These are phyloP conservation scores for Fusarium sp. DNA, from an alignment of 2,329 filamentous ascomycete species.

Conservation along the genomic window DNA sequence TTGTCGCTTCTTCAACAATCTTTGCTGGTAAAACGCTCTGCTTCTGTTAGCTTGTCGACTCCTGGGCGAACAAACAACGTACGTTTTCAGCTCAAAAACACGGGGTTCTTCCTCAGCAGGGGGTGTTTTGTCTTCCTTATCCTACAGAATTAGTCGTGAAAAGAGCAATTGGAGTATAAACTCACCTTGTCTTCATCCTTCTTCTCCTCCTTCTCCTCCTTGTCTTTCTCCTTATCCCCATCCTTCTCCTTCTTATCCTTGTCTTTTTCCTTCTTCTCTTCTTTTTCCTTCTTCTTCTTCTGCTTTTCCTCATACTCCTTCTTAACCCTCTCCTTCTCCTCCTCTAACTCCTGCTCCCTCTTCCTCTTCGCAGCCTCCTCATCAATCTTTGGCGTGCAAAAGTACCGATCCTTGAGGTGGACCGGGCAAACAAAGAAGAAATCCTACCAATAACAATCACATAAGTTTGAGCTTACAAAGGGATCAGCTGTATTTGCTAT, in stretches of 20 bases:
- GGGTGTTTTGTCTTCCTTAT: slow-evolving; percentile 33
- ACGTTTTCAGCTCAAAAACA: slow-evolving; percentile 87
- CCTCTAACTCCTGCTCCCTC: slow-evolving; percentile 68
- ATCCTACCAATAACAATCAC: slow-evolving; percentile 57
- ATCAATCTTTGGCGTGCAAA: slow-evolving; percentile 79
- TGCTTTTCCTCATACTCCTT: slow-evolving; percentile 82
- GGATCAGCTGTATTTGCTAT: slow-evolving; percentile 9
- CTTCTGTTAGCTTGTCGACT: neutral
- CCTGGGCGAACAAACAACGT: neutral
- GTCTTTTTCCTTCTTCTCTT: slow-evolving; percentile 55
- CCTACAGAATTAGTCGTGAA: neutral
- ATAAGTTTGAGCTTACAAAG: slow-evolving; percentile 14
- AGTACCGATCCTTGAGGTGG: slow-evolving; percentile 84
- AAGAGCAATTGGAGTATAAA: neutral
- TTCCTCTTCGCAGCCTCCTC: slow-evolving; percentile 71
- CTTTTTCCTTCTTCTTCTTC: slow-evolving; percentile 73
- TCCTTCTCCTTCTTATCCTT: slow-evolving; percentile 53
- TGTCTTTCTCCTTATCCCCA: slow-evolving; percentile 49
- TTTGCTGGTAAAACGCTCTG: slow-evolving; percentile 87
- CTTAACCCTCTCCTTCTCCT: slow-evolving; percentile 71
- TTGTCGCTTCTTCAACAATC: slow-evolving; percentile 74
- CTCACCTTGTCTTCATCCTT: slow-evolving; percentile 31
- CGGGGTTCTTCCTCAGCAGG: slow-evolving; percentile 69
- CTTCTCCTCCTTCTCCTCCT: slow-evolving; percentile 43
- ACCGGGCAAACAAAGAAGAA: slow-evolving; percentile 90